Evolutionary conservation across 345 rosid genomes (phyloP).

Genomic region (Noccaea caerulescens): DNA sequence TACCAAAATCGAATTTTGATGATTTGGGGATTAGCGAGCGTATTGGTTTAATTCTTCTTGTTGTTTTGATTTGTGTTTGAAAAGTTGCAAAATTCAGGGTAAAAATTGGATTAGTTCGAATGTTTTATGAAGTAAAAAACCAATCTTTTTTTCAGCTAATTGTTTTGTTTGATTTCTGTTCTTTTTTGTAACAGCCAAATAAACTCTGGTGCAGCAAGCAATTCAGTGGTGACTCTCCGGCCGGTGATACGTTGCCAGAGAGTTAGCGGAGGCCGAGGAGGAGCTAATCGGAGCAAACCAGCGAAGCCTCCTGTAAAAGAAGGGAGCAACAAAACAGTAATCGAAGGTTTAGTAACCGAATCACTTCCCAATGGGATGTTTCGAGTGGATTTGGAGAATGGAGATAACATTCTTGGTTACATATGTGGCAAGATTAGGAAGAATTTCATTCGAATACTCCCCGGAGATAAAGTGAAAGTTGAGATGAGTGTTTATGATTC

Average conservation of each 20-base stretch:
- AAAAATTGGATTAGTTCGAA: neutral
- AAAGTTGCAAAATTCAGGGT: too few species aligned
- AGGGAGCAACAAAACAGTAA: slow-evolving; percentile 49
- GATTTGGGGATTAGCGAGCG: too few species aligned
- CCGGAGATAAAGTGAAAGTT: slow-evolving; percentile 85
- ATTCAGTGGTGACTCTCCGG: slow-evolving; percentile 12
- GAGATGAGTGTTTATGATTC: slow-evolving; percentile 89
- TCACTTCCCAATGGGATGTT: slow-evolving; percentile 68
- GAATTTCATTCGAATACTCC: slow-evolving; percentile 81
- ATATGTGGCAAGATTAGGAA: slow-evolving; percentile 88
- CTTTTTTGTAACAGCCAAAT: slow-evolving; percentile 31
- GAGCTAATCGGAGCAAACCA: slow-evolving; percentile 42
- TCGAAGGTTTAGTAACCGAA: slow-evolving; percentile 51
- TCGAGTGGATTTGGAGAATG: slow-evolving; percentile 62
- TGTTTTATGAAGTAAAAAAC: too few species aligned
- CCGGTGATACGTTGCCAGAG: slow-evolving; percentile 46
- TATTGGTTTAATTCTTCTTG: too few species aligned
- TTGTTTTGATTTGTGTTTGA: too few species aligned
- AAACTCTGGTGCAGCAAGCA: slow-evolving; percentile 31
- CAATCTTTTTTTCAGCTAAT: neutral
- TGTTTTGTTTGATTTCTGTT: neutral
- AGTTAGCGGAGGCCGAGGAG: slow-evolving; percentile 44
- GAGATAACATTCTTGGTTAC: slow-evolving; percentile 71
- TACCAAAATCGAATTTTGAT: too few species aligned
- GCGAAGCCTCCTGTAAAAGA: slow-evolving; percentile 43